A percentile compares a stretch with the other conserved stretches of the same genome.
These are phyloP conservation scores for Vigna radiata DNA, from an alignment of 306 rosid genomes.

Conservation along the genomic window DNA sequence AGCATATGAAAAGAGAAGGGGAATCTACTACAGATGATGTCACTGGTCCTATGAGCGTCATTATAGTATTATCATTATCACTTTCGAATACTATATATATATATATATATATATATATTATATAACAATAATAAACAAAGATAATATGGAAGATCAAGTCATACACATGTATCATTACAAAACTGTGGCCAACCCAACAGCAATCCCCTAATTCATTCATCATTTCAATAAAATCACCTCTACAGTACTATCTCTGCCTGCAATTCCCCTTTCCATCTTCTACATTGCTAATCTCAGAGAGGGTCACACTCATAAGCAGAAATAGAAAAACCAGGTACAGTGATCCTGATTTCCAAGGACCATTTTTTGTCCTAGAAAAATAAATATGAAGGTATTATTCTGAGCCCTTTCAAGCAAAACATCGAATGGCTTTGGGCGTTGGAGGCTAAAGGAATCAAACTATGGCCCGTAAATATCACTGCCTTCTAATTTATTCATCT, in stretches of 20 bases:
- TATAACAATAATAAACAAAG: slow-evolving; percentile 26
- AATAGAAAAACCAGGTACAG: slow-evolving; percentile 26
- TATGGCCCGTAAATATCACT: slow-evolving; percentile 40
- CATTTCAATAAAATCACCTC: slow-evolving; percentile 57
- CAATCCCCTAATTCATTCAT: slow-evolving; percentile 39
- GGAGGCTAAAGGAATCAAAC: slow-evolving; percentile 12
- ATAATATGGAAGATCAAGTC: slow-evolving; percentile 42
- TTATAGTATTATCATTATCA: slow-evolving; percentile 37
- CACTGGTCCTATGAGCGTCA: slow-evolving; percentile 42
- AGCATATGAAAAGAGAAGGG: slow-evolving; percentile 39
- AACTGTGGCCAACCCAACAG: slow-evolving; percentile 49
- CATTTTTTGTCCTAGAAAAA: slow-evolving; percentile 33
- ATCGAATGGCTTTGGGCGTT: not conserved
- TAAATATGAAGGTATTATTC: slow-evolving; percentile 38
- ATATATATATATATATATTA: no score
- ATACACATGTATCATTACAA: slow-evolving; percentile 41
- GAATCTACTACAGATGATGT: slow-evolving; percentile 50
- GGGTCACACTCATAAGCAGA: slow-evolving; percentile 20
- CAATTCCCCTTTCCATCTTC: slow-evolving; percentile 36
- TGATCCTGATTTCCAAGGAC: slow-evolving; percentile 43
- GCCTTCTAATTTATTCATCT: slow-evolving; percentile 48
- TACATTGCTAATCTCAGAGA: slow-evolving; percentile 32
- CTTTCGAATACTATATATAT: not conserved
- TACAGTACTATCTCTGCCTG: slow-evolving; percentile 44
- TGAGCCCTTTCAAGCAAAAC: slow-evolving; percentile 22